Evolutionary conservation across 23 red algal species (phyloP), one percentile per base, ranked within the genome.

Genomic region (Gracilaria domingensis): DNA sequence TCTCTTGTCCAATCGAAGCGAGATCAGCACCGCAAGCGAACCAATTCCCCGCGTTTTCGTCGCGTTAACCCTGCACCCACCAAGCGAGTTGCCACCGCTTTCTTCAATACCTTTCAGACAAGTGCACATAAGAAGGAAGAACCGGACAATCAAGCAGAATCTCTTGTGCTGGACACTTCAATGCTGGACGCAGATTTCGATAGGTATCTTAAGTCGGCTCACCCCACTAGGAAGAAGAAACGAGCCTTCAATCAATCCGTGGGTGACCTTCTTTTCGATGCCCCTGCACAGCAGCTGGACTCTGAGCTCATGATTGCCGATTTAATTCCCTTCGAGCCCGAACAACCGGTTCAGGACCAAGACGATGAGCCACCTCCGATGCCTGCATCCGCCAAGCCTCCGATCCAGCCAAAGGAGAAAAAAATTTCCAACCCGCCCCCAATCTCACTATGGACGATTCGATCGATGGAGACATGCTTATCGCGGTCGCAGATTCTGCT

Each of bases 111-210:
- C 18, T 61, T 90, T 72, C 32, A 79, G 23, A 39, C 87, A 17
- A 71, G 37, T 51, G 74, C 35, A 0, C 64, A 33, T 5, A 36
- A 56, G 38, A 78, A 55, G 47, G 79, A 76, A 18, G 64, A 84
- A n/a, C 61, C 75, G 3, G 23, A 54, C 3, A 61, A 84, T 39
- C 30, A 74, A 33, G 28, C 37, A 7, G 66, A 56, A 33, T 38
- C 61, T n/a, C 50, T 45, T 28, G 79, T 92, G 21, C 57, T 92
- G 16, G 79, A 92, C n/a, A 51, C 66, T 25, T 77, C 54, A 12
- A 77, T 84, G 80, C 49, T 92, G 38, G 65, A 92, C 38, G 48
- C 60, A 6, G 89, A 82, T 20, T 84, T 83, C 23, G 89, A 92
- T 21, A 76, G 24, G 6, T 66, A 83, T 75, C 54, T 84, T 40